Conservation (phyloP, 2,329 filamentous ascomycete genomes). For the Alternaria solani region DNA sequence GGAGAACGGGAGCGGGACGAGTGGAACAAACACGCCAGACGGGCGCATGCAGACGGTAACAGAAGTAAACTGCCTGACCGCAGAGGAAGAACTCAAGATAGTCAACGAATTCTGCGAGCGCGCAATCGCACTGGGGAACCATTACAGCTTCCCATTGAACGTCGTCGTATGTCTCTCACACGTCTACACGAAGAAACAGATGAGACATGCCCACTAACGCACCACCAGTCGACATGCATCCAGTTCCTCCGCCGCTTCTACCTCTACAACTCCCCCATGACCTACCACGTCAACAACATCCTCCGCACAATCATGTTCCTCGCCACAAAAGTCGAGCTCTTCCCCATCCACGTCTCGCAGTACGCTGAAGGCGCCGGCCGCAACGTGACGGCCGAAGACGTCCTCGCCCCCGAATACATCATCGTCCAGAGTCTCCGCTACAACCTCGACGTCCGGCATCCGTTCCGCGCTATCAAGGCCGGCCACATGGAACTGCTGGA, state of each 20-base stretch:
- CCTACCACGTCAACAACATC: slow-evolving; percentile 89
- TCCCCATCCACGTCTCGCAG: slow-evolving; percentile 71
- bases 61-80: slow-evolving; percentile 79
- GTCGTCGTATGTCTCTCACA: slow-evolving; percentile 60
- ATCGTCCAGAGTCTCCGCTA: slow-evolving; percentile 92
- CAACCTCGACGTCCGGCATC: slow-evolving; percentile 91
- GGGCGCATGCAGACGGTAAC: slow-evolving; percentile 36
- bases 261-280: slow-evolving; percentile 94
- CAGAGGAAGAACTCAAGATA: slow-evolving; percentile 82
- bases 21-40: slow-evolving; percentile 44
- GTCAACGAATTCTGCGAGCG: slow-evolving; percentile 79
- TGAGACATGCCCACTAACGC: neutral
- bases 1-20: slow-evolving; percentile 37
- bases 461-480: slow-evolving; percentile 86
- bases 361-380: slow-evolving; percentile 60
- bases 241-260: slow-evolving; percentile 95
- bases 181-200: too few relatives aligned
- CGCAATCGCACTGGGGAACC: slow-evolving; percentile 64
- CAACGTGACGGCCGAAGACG: slow-evolving; percentile 75
- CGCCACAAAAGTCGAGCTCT: slow-evolving; percentile 89
- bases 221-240: slow-evolving; percentile 75
- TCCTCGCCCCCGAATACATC: slow-evolving; percentile 90
- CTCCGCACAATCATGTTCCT: slow-evolving; percentile 92
- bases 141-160: slow-evolving; percentile 67
- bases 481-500: slow-evolving; percentile 82